These are phyloP conservation scores for Fraxinus paxiana DNA, from an alignment of 305 asterid genomes.

Conservation along the genomic window DNA sequence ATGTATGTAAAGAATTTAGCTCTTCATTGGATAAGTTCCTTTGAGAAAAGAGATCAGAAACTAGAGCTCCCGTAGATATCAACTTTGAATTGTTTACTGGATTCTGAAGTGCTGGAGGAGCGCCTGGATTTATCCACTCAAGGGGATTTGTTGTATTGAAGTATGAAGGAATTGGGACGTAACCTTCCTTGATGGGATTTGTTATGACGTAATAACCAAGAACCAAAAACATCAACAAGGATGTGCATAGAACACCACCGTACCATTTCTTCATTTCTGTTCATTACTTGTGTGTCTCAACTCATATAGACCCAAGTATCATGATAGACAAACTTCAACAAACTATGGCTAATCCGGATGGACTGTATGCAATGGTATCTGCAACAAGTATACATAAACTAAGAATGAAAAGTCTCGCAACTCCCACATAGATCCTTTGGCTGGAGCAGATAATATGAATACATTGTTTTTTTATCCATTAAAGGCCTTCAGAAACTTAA, in stretches of 20 bases:
- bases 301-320: slow-evolving; percentile 27
- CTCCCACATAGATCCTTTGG: background rate
- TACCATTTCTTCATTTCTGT: slow-evolving; percentile 86
- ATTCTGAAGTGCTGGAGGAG: slow-evolving; percentile 53
- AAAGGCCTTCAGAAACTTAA: background rate
- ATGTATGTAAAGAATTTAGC: slow-evolving; percentile 54
- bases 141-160: slow-evolving; percentile 74
- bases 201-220: slow-evolving; percentile 55
- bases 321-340: slow-evolving; percentile 21
- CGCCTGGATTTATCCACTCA: slow-evolving; percentile 62
- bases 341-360: slow-evolving; percentile 15
- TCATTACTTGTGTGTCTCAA: slow-evolving; percentile 37
- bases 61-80: slow-evolving; percentile 47
- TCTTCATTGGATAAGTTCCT: slow-evolving; percentile 60
- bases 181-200: slow-evolving; percentile 60
- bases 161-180: slow-evolving; percentile 41
- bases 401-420: background rate
- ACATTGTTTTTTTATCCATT: background rate
- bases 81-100: slow-evolving; percentile 53
- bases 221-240: slow-evolving; percentile 61
- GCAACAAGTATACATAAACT: slow-evolving; percentile 22
- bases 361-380: slow-evolving; percentile 26
- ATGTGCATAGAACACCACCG: slow-evolving; percentile 54
- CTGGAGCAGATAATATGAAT: background rate
- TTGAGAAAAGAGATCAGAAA: slow-evolving; percentile 45